Evolutionary conservation across 441 rosid species (phyloP), one percentile per base, ranked within the genome.

Genomic region (Eutrema salsugineum): DNA sequence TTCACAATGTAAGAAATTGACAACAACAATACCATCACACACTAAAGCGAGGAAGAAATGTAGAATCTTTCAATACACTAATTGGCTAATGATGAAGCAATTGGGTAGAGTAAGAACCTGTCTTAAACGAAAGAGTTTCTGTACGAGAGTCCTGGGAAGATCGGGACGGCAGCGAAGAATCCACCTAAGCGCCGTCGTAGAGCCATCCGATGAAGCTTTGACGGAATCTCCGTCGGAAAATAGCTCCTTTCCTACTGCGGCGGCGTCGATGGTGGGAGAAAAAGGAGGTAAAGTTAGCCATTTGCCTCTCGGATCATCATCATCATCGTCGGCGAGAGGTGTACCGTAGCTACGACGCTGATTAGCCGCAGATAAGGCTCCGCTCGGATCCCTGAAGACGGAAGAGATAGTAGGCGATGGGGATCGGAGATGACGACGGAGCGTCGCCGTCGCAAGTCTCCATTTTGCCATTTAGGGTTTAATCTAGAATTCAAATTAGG

Each of bases 101-200:
- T 17, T 66, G 44, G 39, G 22, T n/a, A 20, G 1, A 57, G 15
- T 43, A 24, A 24, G 19, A 63, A 94, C 97, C 97, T 89, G 97
- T 83, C 96, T 87, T 68, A 91, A 70, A 44, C 98, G 94, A 58
- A 95, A 92, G 17, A 95, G 91, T 78, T 92, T 95, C 76, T 89
- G 97, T 12, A 95, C 87, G 35, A 94, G 89, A 64, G 55, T 89
- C 79, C 92, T 86, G n/a, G 98, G 93, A 51, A 92, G 74, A 68
- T 88, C 88, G 11, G 97, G 99, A 79, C 96, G 89, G 82, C 96
- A 95, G 51, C 76, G 85, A 55, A 84, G 80, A 24, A 91, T 86
- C 99, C 98, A 95, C 79, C 86, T 89, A 35, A 95, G 79, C 39
- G 97, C 98, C 49, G 91, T 86, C 66, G 81, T 87, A 14, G 85